Percentiles rank a stretch among this genome's conserved stretches.
Evolutionary conservation across 2,329 filamentous ascomycete genomes (phyloP).

Genomic region (Fusarium nygamai): DNA sequence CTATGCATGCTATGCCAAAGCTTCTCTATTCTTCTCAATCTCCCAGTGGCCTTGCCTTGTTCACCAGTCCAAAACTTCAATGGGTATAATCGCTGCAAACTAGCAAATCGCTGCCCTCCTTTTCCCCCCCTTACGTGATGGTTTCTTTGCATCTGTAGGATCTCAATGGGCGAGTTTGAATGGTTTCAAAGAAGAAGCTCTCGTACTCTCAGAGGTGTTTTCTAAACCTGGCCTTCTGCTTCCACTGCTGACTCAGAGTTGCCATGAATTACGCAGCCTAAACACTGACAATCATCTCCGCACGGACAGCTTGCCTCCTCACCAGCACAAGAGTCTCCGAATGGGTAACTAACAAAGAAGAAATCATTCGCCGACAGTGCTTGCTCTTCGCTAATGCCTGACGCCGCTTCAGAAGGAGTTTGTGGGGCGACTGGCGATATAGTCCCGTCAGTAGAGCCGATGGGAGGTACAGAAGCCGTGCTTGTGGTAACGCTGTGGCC

Average conservation of each 20-base stretch:
- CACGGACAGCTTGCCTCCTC: conserved; percentile 64
- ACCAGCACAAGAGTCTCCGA: conserved; percentile 59
- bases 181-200: background rate
- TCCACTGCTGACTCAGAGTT: conserved; percentile 36
- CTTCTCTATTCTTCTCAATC: background rate
- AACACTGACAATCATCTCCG: conserved; percentile 67
- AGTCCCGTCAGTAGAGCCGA: conserved; percentile 39
- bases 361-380: conserved; percentile 63
- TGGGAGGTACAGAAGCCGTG: conserved; percentile 19
- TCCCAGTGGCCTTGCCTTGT: background rate
- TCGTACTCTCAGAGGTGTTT: background rate
- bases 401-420: conserved; percentile 60
- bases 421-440: conserved; percentile 54
- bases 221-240: conserved; percentile 5
- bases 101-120: background rate
- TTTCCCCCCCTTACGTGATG: background rate
- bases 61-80: conserved; percentile 7
- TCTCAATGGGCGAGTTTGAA: background rate
- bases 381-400: conserved; percentile 60
- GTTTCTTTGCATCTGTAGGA: background rate
- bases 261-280: conserved; percentile 66
- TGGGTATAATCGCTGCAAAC: conserved; percentile 29
- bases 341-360: conserved; percentile 68
- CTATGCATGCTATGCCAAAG: background rate
- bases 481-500: conserved; percentile 24